Evolutionary conservation across 441 rosid species (phyloP).

Genomic region (Pelargonium myrrhifolium): DNA sequence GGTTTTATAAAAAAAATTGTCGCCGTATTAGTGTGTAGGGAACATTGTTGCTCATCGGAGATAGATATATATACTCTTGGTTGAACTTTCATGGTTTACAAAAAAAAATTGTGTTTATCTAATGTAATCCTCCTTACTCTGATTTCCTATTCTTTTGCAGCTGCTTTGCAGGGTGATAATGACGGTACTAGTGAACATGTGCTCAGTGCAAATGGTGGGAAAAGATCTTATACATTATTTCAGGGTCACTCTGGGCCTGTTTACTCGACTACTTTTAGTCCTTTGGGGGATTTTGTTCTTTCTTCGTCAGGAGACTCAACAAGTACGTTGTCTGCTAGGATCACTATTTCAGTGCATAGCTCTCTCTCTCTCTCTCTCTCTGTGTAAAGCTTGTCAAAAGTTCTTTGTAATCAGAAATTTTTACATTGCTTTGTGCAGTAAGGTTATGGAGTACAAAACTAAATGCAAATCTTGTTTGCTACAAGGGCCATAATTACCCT

Average conservation of each 20-base stretch:
- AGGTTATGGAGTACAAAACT: conserved; percentile 88
- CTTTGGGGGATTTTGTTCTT: conserved; percentile 80
- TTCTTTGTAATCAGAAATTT: background rate
- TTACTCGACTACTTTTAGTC: conserved; percentile 81
- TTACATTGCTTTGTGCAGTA: conserved; percentile 40
- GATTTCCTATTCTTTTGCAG: conserved; percentile 27
- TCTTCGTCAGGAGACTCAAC: conserved; percentile 93
- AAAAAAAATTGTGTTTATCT: too few relatives aligned
- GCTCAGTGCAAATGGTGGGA: conserved; percentile 42
- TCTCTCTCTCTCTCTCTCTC: background rate
- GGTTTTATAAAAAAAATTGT: too few relatives aligned
- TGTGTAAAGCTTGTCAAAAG: background rate
- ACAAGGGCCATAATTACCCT: conserved; percentile 98
- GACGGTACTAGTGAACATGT: conserved; percentile 44
- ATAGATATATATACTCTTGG: background rate
- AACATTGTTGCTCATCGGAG: background rate
- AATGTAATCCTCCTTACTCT: background rate
- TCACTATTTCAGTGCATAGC: background rate
- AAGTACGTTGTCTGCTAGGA: conserved; percentile 31
- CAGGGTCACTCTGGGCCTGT: conserved; percentile 96
- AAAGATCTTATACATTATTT: conserved; percentile 59
- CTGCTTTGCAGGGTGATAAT: conserved; percentile 66
- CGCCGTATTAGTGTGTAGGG: too few relatives aligned
- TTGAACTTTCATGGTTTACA: background rate
- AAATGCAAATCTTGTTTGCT: conserved; percentile 95